These are phyloP conservation scores for Sedum album DNA, from an alignment of 164 flowering plant genomes.

Conservation along the genomic window DNA sequence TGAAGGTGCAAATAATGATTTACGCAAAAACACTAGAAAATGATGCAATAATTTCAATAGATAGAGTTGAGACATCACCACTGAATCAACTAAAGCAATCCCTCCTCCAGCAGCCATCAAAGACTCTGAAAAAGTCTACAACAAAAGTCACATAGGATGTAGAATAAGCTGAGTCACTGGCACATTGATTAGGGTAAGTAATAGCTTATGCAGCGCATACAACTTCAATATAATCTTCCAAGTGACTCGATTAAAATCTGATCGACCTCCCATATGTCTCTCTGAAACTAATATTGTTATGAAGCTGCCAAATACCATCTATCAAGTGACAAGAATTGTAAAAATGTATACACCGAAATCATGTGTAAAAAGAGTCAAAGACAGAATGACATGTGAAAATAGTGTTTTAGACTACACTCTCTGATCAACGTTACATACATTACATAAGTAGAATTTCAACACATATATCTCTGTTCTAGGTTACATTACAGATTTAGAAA, in stretches of 20 bases:
- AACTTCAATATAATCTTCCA: no score
- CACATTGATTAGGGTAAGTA: no score
- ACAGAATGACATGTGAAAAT: background rate
- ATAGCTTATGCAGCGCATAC: no score
- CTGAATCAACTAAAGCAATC: conserved; percentile 72
- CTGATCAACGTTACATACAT: background rate
- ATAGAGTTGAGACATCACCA: conserved; percentile 56
- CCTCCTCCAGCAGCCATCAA: conserved; percentile 94
- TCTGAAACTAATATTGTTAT: no score
- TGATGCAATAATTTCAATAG: conserved; percentile 18
- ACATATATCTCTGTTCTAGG: background rate
- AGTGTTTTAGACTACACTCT: background rate
- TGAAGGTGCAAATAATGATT: background rate
- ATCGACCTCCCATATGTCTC: no score
- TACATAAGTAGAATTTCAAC: background rate
- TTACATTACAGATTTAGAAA: background rate
- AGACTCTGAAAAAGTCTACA: conserved; percentile 91
- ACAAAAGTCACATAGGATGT: conserved; percentile 10
- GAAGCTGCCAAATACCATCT: no score
- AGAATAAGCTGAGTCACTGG: background rate
- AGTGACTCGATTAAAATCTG: no score
- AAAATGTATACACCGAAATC: no score
- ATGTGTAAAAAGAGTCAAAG: no score
- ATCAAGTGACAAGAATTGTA: background rate
- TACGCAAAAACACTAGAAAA: background rate